phyloP scores from a whole-genome alignment of 805 yeast genomes.

The Jamesozyma gamospora region DNA sequence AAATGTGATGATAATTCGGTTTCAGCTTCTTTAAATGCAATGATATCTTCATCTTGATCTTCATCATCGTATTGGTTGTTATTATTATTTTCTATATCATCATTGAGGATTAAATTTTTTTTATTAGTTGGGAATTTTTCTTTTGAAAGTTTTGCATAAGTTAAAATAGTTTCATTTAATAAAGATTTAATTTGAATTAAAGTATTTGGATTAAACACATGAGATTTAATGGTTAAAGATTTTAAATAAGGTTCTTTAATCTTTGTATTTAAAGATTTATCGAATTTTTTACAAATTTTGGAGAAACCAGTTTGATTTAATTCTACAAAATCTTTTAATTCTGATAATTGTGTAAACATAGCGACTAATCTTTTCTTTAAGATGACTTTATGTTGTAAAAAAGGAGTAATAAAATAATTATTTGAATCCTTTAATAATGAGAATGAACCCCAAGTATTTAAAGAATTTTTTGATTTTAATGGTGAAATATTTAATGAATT shows the following conservation, averaged over 20 bases:
- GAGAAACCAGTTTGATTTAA: conserved; percentile 82
- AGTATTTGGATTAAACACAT: conserved; percentile 46
- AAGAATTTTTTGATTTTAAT: conserved; percentile 1
- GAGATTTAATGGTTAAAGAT: conserved; percentile 36
- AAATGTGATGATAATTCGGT: conserved; percentile 44
- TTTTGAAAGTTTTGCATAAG: conserved; percentile 42
- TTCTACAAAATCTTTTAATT: conserved; percentile 73
- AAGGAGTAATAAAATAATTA: conserved; percentile 5
- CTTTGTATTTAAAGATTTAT: conserved; percentile 61
- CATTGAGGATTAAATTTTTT: background rate
- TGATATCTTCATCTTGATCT: conserved; percentile 1
- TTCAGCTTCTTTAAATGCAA: conserved; percentile 31
- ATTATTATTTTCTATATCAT: background rate
- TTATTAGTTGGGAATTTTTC: conserved; percentile 6
- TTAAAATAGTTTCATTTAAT: conserved; percentile 42
- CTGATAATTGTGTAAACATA: conserved; percentile 66
- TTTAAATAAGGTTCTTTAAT: conserved; percentile 51
- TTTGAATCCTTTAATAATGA: background rate
- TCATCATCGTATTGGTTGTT: too few relatives aligned
- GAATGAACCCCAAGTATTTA: conserved; percentile 2
- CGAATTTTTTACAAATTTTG: conserved; percentile 86
- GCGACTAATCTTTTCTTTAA: conserved; percentile 57
- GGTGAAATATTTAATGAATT: background rate
- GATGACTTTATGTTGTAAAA: conserved; percentile 37
- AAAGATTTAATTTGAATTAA: conserved; percentile 39